Base-by-base conservation (phyloP, 768 basidiomycete species). In the Clavulina sp. region DNA sequence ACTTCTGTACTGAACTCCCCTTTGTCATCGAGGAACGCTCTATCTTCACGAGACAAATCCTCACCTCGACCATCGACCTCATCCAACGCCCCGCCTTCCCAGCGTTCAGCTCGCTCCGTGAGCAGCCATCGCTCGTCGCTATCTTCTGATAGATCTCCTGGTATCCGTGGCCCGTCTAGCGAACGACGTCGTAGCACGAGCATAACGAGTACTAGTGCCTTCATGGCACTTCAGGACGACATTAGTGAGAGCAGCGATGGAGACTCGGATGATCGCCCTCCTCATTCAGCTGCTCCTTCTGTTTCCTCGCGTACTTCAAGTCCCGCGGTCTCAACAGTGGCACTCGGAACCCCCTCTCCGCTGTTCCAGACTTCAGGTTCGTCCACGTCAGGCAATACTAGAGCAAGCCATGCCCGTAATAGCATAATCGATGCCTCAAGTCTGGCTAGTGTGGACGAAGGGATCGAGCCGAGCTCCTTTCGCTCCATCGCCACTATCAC, bases 1-100 rank as follows among this genome's bases (percentile, higher is more conserved):
- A 46, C 18, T 49, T n/a, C 54, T n/a, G 59, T 58, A 62, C 36
- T 13, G 13, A 38, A 21, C 21, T 21, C 13, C 13, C 36, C 13
- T 21, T 38, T 21, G 21, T 38, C 36, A 13, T 13, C 36, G 36
- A 13, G 36, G 36, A 38, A 38, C 13, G 13, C 36, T 38, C 36
- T 28, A 46, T 13, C 26, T 0, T 46, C 43, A 16, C 43, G 33
- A 29, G 19, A 24, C 28, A 18, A n/a, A 23, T 50, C 44, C 5
- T 18, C 4, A 19, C 33, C 48, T 52, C 51, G 48, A 26, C 9
- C 5, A 49, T 34, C n/a, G 48, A 26, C 48, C 32, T 34, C 23
- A 31, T 50, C 48, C 9, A 23, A 28, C 4, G 19, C 51, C 4
- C 48, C n/a, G 31, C 19, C 49, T 19, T n/a, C 48, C 29, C 26